Percentiles rank a stretch among this genome's conserved stretches.
Conservation (phyloP, 495 filamentous ascomycete genomes). For the Penicillium manginii region DNA sequence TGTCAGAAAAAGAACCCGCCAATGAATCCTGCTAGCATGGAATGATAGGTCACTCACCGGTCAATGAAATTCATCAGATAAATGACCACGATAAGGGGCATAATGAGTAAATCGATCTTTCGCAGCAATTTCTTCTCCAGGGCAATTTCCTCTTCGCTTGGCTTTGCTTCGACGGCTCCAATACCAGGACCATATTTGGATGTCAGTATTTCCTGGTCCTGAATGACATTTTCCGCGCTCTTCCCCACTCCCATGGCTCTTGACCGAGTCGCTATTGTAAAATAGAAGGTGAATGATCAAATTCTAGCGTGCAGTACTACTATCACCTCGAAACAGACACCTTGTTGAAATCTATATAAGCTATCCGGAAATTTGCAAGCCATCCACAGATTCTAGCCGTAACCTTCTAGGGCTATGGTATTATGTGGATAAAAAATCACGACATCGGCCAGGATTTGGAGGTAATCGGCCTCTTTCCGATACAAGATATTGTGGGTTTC, state of each 20-base stretch:
- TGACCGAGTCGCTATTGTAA: neutral
- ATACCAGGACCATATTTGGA: neutral
- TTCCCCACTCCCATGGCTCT: neutral
- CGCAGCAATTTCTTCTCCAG: constrained; percentile 47
- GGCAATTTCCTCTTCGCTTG: constrained; percentile 35
- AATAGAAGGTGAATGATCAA: neutral
- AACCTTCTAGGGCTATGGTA: neutral
- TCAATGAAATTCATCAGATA: constrained; percentile 61
- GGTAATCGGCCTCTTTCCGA: neutral
- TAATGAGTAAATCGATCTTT: constrained; percentile 52
- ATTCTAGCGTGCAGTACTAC: no score
- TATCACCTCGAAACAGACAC: no score
- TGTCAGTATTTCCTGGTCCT: neutral
- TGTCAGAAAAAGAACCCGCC: neutral
- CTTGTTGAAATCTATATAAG: neutral
- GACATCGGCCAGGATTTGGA: neutral
- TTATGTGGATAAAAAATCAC: neutral
- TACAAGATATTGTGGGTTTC: no score
- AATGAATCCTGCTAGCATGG: no score
- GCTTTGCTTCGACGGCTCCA: neutral
- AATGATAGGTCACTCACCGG: no score
- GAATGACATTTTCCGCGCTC: neutral
- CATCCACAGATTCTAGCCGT: neutral
- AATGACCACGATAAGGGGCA: constrained; percentile 55
- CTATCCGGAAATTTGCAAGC: no score